These are phyloP conservation scores for Coccomyxa sp. DNA, from an alignment of 139 green algal species.

Conservation along the genomic window DNA sequence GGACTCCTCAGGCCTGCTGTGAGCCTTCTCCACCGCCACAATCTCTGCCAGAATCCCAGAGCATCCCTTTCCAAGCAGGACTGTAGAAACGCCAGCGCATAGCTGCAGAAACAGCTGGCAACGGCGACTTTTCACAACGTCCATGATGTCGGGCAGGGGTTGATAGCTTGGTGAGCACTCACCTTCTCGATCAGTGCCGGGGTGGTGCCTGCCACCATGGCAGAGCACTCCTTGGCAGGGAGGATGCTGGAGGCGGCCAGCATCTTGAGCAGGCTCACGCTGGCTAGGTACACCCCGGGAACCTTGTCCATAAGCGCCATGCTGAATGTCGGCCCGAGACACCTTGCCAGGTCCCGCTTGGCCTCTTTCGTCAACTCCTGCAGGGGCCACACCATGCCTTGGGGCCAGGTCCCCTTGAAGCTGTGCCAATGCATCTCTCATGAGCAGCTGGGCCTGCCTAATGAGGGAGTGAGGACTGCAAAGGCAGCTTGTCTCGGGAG, in stretches of 20 bases:
- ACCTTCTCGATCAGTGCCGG: conserved; percentile 74
- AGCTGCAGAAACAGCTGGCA: no score
- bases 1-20: no score
- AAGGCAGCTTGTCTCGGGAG: no score
- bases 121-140: background rate
- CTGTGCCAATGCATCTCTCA: no score
- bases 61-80: no score
- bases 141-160: conserved; percentile 16
- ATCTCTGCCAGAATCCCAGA: no score
- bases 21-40: no score
- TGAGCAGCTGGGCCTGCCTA: no score
- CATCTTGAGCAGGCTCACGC: background rate
- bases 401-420: no score
- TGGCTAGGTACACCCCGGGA: conserved; percentile 22
- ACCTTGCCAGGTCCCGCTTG: background rate
- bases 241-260: background rate
- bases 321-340: background rate
- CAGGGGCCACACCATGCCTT: no score
- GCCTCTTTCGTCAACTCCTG: background rate
- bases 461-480: no score
- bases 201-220: conserved; percentile 39
- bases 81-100: no score
- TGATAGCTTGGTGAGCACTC: conserved; percentile 57
- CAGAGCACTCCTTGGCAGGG: conserved; percentile 13
- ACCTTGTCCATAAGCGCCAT: conserved; percentile 29